Conservation (phyloP, 2,329 filamentous ascomycete genomes). For the Xylaria sp. region DNA sequence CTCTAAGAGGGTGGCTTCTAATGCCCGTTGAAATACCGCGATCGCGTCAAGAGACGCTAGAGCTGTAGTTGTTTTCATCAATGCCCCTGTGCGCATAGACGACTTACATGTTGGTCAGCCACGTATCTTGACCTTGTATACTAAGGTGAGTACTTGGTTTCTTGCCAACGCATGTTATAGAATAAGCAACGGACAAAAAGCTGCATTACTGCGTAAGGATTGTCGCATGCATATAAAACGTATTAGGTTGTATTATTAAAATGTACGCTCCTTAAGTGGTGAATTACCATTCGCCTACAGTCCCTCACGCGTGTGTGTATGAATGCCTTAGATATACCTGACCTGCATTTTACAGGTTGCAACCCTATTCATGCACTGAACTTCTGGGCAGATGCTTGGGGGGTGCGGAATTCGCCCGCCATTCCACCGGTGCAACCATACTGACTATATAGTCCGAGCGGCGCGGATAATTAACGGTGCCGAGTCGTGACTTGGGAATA, state of each 20-base stretch:
- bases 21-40: no score
- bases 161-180: no score
- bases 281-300: not conserved
- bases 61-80: no score
- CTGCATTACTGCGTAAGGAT: not conserved
- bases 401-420: not conserved
- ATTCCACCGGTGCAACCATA: not conserved
- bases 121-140: not conserved
- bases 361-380: not conserved
- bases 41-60: no score
- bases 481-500: not conserved
- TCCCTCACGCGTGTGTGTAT: not conserved
- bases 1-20: not conserved
- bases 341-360: not conserved
- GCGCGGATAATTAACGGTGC: not conserved
- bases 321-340: not conserved
- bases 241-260: no score
- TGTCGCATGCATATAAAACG: not conserved
- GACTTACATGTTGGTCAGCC: not conserved
- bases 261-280: not conserved
- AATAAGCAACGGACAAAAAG: no score
- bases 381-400: not conserved
- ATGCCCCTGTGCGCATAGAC: not conserved
- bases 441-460: not conserved
- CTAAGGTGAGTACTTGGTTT: not conserved